A percentile compares a stretch with the other conserved stretches of the same genome.
Evolutionary conservation across 352 stramenopile genomes (phyloP).

Genomic region (Plasmopara muralis): DNA sequence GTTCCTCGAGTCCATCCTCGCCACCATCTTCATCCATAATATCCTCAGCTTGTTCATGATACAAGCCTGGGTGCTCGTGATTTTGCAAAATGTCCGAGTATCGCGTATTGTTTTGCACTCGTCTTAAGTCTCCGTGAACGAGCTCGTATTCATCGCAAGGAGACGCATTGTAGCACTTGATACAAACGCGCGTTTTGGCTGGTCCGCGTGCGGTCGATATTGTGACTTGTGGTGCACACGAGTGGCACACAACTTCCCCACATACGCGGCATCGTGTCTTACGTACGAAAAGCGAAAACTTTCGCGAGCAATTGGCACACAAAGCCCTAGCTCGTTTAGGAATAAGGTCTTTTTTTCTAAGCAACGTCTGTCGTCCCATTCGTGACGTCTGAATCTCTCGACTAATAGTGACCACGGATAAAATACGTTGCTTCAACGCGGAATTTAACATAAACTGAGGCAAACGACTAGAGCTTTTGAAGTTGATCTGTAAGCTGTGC

Average conservation of each 20-base stretch:
- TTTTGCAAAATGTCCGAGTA: conserved; percentile 40
- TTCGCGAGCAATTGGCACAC: conserved; percentile 54
- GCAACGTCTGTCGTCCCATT: conserved; percentile 49
- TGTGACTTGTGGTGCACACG: conserved; percentile 54
- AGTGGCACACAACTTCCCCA: conserved; percentile 67
- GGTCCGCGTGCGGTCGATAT: conserved; percentile 26
- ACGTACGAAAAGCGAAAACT: conserved; percentile 64
- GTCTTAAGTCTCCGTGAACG: conserved; percentile 10
- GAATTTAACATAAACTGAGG: conserved; percentile 62
- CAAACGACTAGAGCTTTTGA: conserved; percentile 60
- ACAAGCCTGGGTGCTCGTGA: conserved; percentile 18
- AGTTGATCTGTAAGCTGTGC: conserved; percentile 82
- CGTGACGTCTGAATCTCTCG: conserved; percentile 56
- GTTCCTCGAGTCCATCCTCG: conserved; percentile 48
- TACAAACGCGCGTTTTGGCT: conserved; percentile 54
- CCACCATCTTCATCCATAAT: conserved; percentile 31
- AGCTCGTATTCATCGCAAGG: conserved; percentile 28
- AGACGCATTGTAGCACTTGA: conserved; percentile 42
- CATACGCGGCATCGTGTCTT: conserved; percentile 71
- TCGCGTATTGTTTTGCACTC: conserved; percentile 31
- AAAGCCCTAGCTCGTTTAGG: conserved; percentile 49
- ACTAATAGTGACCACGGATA: conserved; percentile 55
- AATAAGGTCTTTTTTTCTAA: conserved; percentile 61
- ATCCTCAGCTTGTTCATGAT: conserved; percentile 25
- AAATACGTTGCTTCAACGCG: conserved; percentile 54